Evolutionary conservation across 129 eudicot genomes (phyloP).

Genomic region (Heracleum sosnowskyi): DNA sequence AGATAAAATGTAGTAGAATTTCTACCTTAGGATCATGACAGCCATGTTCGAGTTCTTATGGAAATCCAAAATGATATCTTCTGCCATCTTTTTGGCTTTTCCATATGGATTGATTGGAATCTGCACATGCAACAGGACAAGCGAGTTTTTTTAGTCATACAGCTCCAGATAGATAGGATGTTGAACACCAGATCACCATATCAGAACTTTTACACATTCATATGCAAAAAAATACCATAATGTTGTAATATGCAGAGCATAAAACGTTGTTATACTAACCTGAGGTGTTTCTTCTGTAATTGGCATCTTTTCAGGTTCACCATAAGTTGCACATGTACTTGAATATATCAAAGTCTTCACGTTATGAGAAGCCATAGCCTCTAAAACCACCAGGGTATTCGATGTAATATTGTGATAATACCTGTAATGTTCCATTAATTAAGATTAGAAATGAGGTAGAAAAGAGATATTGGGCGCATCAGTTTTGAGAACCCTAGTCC

Average conservation of each 20-base stretch:
- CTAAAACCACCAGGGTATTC: constrained; percentile 56
- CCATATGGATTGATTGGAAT: constrained; percentile 61
- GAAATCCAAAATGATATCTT: constrained; percentile 62
- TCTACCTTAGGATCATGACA: constrained; percentile 54
- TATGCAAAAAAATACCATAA: not conserved
- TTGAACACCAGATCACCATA: not conserved
- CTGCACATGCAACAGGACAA: constrained; percentile 21
- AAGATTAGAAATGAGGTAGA: not conserved
- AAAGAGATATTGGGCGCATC: not conserved
- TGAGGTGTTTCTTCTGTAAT: constrained; percentile 83
- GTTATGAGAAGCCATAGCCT: constrained; percentile 68
- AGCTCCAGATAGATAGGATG: not conserved
- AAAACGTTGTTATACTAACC: constrained; percentile 19
- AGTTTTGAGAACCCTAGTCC: not conserved
- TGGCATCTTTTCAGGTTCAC: constrained; percentile 92
- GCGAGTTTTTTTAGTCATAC: not conserved
- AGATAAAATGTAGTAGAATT: not conserved
- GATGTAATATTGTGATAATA: constrained; percentile 91
- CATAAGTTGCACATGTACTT: constrained; percentile 93
- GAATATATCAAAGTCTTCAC: constrained; percentile 73
- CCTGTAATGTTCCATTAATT: constrained; percentile 26
- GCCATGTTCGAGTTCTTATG: constrained; percentile 49
- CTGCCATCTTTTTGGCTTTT: constrained; percentile 71
- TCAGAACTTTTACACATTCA: not conserved
- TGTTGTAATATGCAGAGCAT: not conserved